Conservation (phyloP, 1,284 basidiomycete genomes). For the Athelia psychrophila region DNA sequence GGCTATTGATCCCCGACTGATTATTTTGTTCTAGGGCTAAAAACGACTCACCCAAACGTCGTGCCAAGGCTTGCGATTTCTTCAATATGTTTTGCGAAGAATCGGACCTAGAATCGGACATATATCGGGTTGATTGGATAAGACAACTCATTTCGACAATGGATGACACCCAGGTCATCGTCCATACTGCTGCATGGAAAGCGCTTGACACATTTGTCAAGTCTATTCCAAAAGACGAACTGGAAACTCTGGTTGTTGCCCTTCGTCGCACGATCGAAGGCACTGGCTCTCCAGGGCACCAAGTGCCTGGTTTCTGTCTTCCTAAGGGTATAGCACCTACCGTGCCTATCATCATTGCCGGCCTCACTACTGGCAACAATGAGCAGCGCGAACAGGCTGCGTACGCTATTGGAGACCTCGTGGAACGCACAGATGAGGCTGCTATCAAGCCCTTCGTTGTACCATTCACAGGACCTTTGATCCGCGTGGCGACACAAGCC, state of each 20-base stretch:
- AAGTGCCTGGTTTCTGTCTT: constrained; percentile 87
- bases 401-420: constrained; percentile 91
- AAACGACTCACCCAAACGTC: constrained; percentile 64
- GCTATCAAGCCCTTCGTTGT: constrained; percentile 97
- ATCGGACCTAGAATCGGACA: constrained; percentile 72
- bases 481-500: constrained; percentile 88
- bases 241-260: constrained; percentile 87
- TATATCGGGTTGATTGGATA: constrained; percentile 94
- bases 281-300: constrained; percentile 75
- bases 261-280: constrained; percentile 88
- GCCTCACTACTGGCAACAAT: constrained; percentile 79
- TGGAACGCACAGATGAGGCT: constrained; percentile 84
- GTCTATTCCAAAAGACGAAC: constrained; percentile 88
- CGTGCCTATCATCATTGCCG: constrained; percentile 89
- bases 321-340: constrained; percentile 89
- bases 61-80: constrained; percentile 76
- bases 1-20: constrained; percentile 1
- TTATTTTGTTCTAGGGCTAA: constrained; percentile 61
- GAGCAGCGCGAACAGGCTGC: constrained; percentile 92
- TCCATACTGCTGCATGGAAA: constrained; percentile 83
- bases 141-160: constrained; percentile 87
- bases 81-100: constrained; percentile 84
- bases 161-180: constrained; percentile 74
- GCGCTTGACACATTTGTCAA: constrained; percentile 91
- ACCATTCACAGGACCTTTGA: constrained; percentile 94